Evolutionary conservation across 2,329 filamentous ascomycete genomes (phyloP), one percentile per base, ranked within the genome.

Genomic region (Amauroascus verrucosus): DNA sequence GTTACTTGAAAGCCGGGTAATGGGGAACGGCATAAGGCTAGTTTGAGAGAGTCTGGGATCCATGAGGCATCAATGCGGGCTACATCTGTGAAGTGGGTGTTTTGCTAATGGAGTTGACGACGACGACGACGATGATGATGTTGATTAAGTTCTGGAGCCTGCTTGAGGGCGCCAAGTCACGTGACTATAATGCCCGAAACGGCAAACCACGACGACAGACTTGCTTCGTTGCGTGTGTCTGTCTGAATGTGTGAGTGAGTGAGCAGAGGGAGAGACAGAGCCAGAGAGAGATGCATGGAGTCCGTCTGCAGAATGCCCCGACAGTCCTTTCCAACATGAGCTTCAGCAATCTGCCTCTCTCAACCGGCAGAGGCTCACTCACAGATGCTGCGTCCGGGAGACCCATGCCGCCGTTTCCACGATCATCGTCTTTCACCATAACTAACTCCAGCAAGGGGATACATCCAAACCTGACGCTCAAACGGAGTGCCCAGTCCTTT

Each of bases 401-500:
- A 38, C 44, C 67, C 61, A 62, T 67, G 55, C 64, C 44, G 14
- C 44, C 37, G n/a, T 43, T 65, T 38, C 57, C 58, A 58, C 62
- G 48, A 18, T 28, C 67, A 59, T 65, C 65, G 62, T 62, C 66
- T 48, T 61, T 64, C 53, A 62, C 58, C 56, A 60, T 63, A 48
- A 56, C 32, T 30, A 44, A 54, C 40, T 46, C 53, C 16, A 53
- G 43, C 51, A 51, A 51, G 32, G 40, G 50, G 22, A 55, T 50
- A 20, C 53, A 51, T 9, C 44, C 46, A 55, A 67, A 63, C 58
- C 63, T 67, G 58, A 65, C 63, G 54, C 61, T 70, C 58, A 74
- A 73, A 64, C 68, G 70, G 62, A 69, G 62, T 58, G 63, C 72
- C 52, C 71, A 72, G 58, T 64, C 67, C 61, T 69, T 72, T 59